Evolutionary conservation across 345 rosid species (phyloP).

Genomic region (Salix udensis): DNA sequence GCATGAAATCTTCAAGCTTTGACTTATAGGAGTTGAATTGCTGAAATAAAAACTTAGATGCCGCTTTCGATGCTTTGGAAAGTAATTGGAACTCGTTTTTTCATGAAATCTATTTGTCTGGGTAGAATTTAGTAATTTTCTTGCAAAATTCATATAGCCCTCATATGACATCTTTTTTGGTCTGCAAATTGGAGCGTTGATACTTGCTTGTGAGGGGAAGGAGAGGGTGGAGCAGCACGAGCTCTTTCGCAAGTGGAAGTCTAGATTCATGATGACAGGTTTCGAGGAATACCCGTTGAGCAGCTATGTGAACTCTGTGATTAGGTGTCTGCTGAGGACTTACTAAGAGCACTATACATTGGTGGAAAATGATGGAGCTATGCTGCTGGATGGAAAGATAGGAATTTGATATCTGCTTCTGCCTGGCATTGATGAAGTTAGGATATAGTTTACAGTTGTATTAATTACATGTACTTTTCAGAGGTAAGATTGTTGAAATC

Average conservation of each 20-base stretch:
- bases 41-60: too few species aligned
- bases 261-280: conserved; percentile 68
- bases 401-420: conserved; percentile 59
- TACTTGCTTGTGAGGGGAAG: conserved; percentile 57
- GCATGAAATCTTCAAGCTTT: too few species aligned
- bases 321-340: conserved; percentile 40
- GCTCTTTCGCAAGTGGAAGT: conserved; percentile 67
- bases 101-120: too few species aligned
- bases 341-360: conserved; percentile 51
- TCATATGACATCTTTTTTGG: too few species aligned
- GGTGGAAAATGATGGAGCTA: conserved; percentile 61
- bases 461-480: conserved; percentile 2
- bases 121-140: too few species aligned
- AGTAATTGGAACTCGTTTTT: too few species aligned
- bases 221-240: conserved; percentile 74
- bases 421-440: conserved; percentile 51
- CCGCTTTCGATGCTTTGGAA: too few species aligned
- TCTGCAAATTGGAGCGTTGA: too few species aligned
- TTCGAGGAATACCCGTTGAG: conserved; percentile 52
- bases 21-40: too few species aligned
- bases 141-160: too few species aligned
- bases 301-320: conserved; percentile 50
- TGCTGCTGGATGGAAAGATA: conserved; percentile 62
- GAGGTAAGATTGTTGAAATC: conserved; percentile 1
- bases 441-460: neutral